These are phyloP conservation scores for Salix dunnii DNA, from an alignment of 345 rosid genomes.

Conservation along the genomic window DNA sequence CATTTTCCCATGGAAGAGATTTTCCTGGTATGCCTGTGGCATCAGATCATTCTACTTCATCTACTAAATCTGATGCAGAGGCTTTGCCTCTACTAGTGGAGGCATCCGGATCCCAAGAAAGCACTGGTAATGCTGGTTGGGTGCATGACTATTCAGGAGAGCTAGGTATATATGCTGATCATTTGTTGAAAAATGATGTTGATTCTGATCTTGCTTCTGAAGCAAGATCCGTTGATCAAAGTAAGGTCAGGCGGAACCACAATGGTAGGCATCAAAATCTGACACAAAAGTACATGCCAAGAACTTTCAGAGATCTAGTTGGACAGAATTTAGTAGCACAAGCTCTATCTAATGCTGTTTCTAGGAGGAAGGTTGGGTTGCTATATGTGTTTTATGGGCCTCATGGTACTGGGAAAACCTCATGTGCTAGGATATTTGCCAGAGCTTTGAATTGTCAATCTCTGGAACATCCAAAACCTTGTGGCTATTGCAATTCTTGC, in stretches of 20 bases:
- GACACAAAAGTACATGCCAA: conserved; percentile 83
- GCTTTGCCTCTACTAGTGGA: conserved; percentile 70
- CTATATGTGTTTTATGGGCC: conserved; percentile 93
- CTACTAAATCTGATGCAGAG: conserved; percentile 48
- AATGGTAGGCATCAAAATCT: conserved; percentile 65
- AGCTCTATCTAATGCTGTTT: conserved; percentile 83
- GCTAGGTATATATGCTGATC: conserved; percentile 79
- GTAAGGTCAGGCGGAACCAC: conserved; percentile 28
- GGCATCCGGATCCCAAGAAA: conserved; percentile 56
- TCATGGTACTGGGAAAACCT: conserved; percentile 95
- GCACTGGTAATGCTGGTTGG: conserved; percentile 68
- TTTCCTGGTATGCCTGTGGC: conserved; percentile 52
- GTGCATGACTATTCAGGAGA: conserved; percentile 92
- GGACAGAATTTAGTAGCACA: conserved; percentile 88
- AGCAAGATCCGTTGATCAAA: conserved; percentile 61
- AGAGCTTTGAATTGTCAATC: conserved; percentile 90
- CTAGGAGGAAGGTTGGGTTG: conserved; percentile 69
- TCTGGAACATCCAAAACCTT: conserved; percentile 66
- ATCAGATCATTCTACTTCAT: conserved; percentile 58
- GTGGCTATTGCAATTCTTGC: conserved; percentile 76
- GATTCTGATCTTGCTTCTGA: conserved; percentile 79
- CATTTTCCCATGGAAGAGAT: conserved; percentile 50
- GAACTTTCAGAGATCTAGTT: conserved; percentile 64
- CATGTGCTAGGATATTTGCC: conserved; percentile 86
- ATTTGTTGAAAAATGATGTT: conserved; percentile 59